These are phyloP conservation scores for Trichopus zeylanicus DNA, from an alignment of 116 monocot species.

Conservation along the genomic window DNA sequence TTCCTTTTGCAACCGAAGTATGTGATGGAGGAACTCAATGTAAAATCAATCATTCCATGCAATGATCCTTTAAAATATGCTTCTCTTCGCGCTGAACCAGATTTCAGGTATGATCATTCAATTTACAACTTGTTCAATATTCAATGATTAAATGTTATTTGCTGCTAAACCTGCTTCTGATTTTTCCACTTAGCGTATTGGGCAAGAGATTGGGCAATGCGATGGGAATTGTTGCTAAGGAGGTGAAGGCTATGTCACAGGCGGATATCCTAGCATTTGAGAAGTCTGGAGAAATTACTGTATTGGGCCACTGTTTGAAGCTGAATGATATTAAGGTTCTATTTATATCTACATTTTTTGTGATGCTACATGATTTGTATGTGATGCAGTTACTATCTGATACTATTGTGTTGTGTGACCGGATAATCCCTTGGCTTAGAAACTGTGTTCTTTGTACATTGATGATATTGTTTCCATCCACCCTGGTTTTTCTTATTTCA, in stretches of 20 bases:
- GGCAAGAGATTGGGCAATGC: slow-evolving; percentile 85
- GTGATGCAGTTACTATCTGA: too few species aligned
- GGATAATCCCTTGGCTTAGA: too few species aligned
- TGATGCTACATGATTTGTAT: too few species aligned
- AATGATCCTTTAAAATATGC: slow-evolving; percentile 85
- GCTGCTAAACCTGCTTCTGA: neutral
- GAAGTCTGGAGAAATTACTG: slow-evolving; percentile 52
- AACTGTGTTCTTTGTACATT: too few species aligned
- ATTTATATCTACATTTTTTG: too few species aligned
- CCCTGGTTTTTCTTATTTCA: too few species aligned
- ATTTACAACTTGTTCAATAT: neutral
- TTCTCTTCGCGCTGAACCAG: slow-evolving; percentile 87
- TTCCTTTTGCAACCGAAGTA: slow-evolving; percentile 36
- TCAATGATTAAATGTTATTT: neutral
- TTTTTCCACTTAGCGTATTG: slow-evolving; percentile 56
- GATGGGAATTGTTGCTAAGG: slow-evolving; percentile 82
- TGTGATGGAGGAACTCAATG: slow-evolving; percentile 93
- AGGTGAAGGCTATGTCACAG: slow-evolving; percentile 83
- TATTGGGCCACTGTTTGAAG: slow-evolving; percentile 67
- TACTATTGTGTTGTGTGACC: too few species aligned
- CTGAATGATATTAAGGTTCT: slow-evolving; percentile 79
- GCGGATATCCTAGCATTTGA: slow-evolving; percentile 82
- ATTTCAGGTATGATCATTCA: slow-evolving; percentile 61
- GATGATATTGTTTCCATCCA: too few species aligned
- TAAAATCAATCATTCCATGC: slow-evolving; percentile 88